Conservation (phyloP, 1,139 yeast genomes). For the Debaryomyces psychrophilus region DNA sequence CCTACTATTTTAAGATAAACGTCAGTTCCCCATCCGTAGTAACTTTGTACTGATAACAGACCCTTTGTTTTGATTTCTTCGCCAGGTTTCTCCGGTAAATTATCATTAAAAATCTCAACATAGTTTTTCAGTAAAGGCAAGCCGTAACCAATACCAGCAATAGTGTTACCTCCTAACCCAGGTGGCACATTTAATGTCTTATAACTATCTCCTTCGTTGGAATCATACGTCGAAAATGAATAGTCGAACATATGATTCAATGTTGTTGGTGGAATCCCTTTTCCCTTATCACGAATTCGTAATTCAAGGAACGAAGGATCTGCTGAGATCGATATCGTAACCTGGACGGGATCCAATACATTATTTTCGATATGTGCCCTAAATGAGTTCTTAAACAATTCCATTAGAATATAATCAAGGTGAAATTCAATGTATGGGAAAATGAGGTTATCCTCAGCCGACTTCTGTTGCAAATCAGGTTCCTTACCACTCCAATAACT, state of each 20-base stretch:
- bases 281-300: constrained; percentile 83
- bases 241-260: constrained; percentile 77
- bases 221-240: constrained; percentile 77
- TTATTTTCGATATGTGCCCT: constrained; percentile 81
- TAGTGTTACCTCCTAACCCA: constrained; percentile 68
- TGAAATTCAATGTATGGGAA: constrained; percentile 88
- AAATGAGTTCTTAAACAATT: constrained; percentile 82
- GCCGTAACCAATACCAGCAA: constrained; percentile 98
- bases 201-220: constrained; percentile 58
- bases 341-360: constrained; percentile 61
- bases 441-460: constrained; percentile 24
- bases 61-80: constrained; percentile 48
- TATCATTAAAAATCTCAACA: constrained; percentile 48
- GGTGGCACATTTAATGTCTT: constrained; percentile 71
- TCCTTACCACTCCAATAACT: constrained; percentile 40
- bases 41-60: constrained; percentile 72
- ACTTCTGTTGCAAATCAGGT: constrained; percentile 23
- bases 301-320: constrained; percentile 52
- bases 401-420: constrained; percentile 83
- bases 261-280: constrained; percentile 75
- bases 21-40: constrained; percentile 80
- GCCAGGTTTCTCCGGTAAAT: constrained; percentile 22
- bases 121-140: constrained; percentile 74
- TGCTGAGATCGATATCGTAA: constrained; percentile 64
- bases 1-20: constrained; percentile 39